Base-by-base conservation (phyloP, 495 filamentous ascomycete species). In the Neurospora sp. region DNA sequence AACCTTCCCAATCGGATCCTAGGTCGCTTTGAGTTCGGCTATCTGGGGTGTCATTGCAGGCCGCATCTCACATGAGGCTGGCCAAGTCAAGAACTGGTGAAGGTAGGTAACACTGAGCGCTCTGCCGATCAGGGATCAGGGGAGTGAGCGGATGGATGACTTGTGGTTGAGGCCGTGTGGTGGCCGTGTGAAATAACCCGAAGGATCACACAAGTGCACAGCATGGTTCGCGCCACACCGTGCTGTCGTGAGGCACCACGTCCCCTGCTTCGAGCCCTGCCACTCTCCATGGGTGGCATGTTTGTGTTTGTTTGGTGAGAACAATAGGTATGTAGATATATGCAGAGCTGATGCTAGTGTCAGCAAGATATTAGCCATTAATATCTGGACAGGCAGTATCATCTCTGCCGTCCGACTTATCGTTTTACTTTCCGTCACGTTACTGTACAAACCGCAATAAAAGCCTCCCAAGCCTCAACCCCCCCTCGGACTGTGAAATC, bases 1-100 rank as follows among this genome's bases (percentile, higher is more conserved):
- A 75, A 76, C 78, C 78, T 79, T 78, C 78, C 76, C 71, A 72
- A 79, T 79, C 73, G 35, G 74, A 75, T 49, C 42, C 72, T 70
- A 69, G 31, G 35, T 41, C 37, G 39, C 35, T 10, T 37, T n/a
- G 27, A 54, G 37, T 31, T 37, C 27, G 37, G 72, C 54, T 66
- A 66, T 66, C 54, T 66, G 54, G 54, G 27, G 54, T 66, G 54
- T 35, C 54, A 66, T 66, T 66, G 27, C 54, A 66, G 54, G 1
- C 27, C 54, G 54, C 54, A 66, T 66, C 54, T 35, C 54, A 35
- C 54, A 60, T 60, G 49, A 14, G 49, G 49, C 49, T 60, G 49
- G 20, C 23, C 54, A 62, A 31, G 23, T 60, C 18, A 23, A 49
- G n/a, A 49, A 20, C n/a, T 44, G 18, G 42, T 44, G 7, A 49